Base-by-base conservation (phyloP, 208 protist species). In the Leishmania amazonensis region DNA sequence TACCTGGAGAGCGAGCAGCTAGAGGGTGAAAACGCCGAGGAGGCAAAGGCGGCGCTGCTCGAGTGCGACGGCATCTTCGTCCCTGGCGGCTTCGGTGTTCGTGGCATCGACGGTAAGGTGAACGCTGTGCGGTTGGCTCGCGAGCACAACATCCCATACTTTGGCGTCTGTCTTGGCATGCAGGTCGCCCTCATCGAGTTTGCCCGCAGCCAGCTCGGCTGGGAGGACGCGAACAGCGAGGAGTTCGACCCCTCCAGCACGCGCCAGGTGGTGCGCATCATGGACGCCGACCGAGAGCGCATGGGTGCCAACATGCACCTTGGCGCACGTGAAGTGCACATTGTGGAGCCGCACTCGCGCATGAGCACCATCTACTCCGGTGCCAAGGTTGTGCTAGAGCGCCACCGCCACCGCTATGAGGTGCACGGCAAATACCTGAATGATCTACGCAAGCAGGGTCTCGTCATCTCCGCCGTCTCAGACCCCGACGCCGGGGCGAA, bases 301-400 rank as follows among this genome's bases (percentile, higher is more conserved):
- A 95, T 99, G 95, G 99, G 99, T 51, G 99, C 98, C 47, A 99
- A 99, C 75, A 99, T 99, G 99, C 97, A 99, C 83, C 96, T 99
- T 11, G 99, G 99, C n/a, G 81, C 88, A 3, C 95, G 98, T 77
- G 79, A 88, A 1, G 97, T 98, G 78, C 88, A 95, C 88, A 85
- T 96, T 76, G 67, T 91, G 21, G 89, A 95, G 62, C 85, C 88
- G 79, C 78, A 89, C 21, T 97, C 90, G 38, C 85, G 87, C 45
- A 91, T 97, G 75, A 75, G 68, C 57, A 85, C 67, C 65, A 94
- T 99, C 62, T 99, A 99, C 92, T 91, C 90, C 47, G 91, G 89
- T 38, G 88, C 89, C 21, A 80, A 90, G 13, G 68, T 91, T 19
- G 86, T 99, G 24, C 65, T 91, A n/a, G 99, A 99, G 91, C 96